Conservation (phyloP, 371 early-diverging fungal species). For the Mucor circinelloides region DNA sequence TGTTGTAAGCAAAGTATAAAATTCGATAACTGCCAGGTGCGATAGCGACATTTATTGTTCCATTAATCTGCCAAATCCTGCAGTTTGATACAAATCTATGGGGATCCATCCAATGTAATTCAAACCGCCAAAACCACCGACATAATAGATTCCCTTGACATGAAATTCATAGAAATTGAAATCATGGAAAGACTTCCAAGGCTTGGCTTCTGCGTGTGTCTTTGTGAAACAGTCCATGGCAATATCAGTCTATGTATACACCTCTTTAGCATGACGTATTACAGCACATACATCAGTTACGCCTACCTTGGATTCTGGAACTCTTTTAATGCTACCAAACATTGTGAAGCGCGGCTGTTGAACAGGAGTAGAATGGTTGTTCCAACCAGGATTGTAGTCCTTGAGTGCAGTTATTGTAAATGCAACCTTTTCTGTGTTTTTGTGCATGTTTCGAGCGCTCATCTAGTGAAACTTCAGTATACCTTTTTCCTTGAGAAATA, state of each 20-base stretch:
- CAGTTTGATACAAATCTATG: conserved; percentile 29
- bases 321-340: conserved; percentile 40
- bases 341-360: conserved; percentile 55
- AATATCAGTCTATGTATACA: conserved; percentile 3
- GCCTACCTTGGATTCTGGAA: conserved; percentile 37
- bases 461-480: conserved; percentile 21
- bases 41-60: too few species aligned
- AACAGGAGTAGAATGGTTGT: conserved; percentile 37
- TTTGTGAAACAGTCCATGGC: conserved; percentile 38
- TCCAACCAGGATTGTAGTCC: conserved; percentile 31
- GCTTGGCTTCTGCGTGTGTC: conserved; percentile 53
- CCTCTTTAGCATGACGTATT: conserved; percentile 13
- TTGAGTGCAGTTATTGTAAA: conserved; percentile 39
- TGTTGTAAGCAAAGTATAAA: too few species aligned
- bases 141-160: conserved; percentile 53
- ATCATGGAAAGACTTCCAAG: conserved; percentile 46
- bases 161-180: conserved; percentile 55
- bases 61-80: neutral
- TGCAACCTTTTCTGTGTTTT: conserved; percentile 23
- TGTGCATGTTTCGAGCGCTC: conserved; percentile 43
- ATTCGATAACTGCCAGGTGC: too few species aligned
- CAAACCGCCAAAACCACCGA: conserved; percentile 60
- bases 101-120: conserved; percentile 54
- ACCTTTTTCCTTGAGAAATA: neutral
- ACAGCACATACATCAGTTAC: too few species aligned